A percentile compares a stretch with the other conserved stretches of the same genome.
Evolutionary conservation across 257 asterid species (phyloP).

Genomic region (Agastache rugosa): DNA sequence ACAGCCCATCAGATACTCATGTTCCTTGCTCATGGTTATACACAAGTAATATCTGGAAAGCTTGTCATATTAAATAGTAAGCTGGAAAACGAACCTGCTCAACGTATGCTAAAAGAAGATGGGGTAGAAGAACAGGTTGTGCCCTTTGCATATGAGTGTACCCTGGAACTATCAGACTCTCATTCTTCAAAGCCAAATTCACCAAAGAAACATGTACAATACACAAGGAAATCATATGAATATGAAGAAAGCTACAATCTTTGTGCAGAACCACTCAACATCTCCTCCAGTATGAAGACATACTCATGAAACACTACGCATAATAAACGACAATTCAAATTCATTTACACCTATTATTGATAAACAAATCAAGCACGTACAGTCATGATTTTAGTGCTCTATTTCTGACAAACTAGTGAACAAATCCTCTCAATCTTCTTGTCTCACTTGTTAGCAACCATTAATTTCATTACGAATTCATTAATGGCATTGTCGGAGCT

Average conservation of each 20-base stretch:
- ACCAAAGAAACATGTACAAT: conserved; percentile 64
- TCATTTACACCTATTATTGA: too few species aligned
- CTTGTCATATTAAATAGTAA: conserved; percentile 6
- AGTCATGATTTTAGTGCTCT: not conserved
- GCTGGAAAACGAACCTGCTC: conserved; percentile 72
- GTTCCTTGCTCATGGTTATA: not conserved
- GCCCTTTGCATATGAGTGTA: conserved; percentile 98
- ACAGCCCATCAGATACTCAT: not conserved
- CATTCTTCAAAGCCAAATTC: conserved; percentile 73
- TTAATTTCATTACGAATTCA: conserved; percentile 55
- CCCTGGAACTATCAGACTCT: conserved; percentile 92
- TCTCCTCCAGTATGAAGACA: conserved; percentile 3
- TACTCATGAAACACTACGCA: conserved; percentile 11
- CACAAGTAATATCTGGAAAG: conserved; percentile 2
- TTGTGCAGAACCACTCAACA: not conserved
- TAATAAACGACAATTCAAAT: not conserved
- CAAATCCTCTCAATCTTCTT: too few species aligned
- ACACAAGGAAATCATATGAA: conserved; percentile 27
- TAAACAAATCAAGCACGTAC: not conserved
- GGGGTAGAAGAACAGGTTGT: conserved; percentile 94
- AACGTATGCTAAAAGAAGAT: conserved; percentile 90
- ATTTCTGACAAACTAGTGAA: not conserved
- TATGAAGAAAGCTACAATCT: not conserved
- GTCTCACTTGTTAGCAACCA: not conserved
- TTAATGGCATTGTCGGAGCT: conserved; percentile 57